Conservation (phyloP, 2,329 filamentous ascomycete species). For the Pseudogymnoascus sp. region DNA sequence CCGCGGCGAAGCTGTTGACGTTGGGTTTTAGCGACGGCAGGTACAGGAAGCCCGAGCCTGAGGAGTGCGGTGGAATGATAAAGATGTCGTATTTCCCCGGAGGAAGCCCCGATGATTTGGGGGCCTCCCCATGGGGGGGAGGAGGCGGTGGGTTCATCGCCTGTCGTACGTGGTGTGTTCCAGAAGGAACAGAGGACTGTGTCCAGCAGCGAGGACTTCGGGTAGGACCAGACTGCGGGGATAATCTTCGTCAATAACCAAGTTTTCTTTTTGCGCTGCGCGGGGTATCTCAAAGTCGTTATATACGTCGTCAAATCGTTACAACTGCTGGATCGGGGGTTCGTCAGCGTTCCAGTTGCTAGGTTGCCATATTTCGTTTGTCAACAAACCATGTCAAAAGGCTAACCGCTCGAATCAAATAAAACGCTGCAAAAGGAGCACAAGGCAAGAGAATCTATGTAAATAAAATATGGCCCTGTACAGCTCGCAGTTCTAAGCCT, state of each 20-base stretch:
- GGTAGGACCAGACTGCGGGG: background rate
- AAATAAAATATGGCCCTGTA: slow-evolving; percentile 1
- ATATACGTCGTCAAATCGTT: background rate
- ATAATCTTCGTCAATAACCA: background rate
- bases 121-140: slow-evolving; percentile 76
- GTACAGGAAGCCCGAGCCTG: slow-evolving; percentile 85
- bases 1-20: slow-evolving; percentile 84
- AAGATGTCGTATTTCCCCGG: slow-evolving; percentile 95
- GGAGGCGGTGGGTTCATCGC: slow-evolving; percentile 53
- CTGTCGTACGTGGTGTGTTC: slow-evolving; percentile 1
- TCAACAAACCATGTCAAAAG: slow-evolving; percentile 1
- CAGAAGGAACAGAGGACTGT: slow-evolving; percentile 1
- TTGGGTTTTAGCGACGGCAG: slow-evolving; percentile 83
- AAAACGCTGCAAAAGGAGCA: slow-evolving; percentile 2
- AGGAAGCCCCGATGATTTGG: slow-evolving; percentile 66
- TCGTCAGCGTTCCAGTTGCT: background rate
- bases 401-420: slow-evolving; percentile 1
- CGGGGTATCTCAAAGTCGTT: background rate
- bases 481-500: background rate
- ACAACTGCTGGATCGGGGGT: background rate
- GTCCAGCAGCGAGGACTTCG: background rate
- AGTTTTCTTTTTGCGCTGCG: background rate
- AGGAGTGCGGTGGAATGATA: slow-evolving; percentile 85
- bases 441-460: background rate
- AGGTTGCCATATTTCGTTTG: background rate